These are phyloP conservation scores for Rugonectria rugulosa DNA, from an alignment of 2,329 filamentous ascomycete species.

Conservation along the genomic window DNA sequence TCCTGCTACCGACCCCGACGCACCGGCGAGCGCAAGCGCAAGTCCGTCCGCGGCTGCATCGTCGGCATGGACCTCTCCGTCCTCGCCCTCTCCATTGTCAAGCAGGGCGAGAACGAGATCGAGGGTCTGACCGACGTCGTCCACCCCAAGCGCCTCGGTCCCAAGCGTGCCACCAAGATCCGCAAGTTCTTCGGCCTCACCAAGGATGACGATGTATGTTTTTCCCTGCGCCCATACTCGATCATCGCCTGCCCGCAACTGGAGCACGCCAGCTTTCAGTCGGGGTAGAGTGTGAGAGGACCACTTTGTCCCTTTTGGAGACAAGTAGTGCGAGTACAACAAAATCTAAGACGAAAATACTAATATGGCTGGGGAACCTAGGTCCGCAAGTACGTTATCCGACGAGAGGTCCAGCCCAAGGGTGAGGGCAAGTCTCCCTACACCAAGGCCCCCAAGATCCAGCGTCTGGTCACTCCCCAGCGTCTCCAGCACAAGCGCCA, in stretches of 20 bases:
- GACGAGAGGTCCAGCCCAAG: slow-evolving; percentile 96
- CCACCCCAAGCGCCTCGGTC: slow-evolving; percentile 98
- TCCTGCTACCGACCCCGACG: slow-evolving; percentile 99
- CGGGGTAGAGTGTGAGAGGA: slow-evolving; percentile 68
- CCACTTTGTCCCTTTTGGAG: slow-evolving; percentile 30
- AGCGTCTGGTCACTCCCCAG: slow-evolving; percentile 99
- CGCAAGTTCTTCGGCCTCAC: slow-evolving; percentile 99
- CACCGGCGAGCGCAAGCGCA: slow-evolving; percentile 98
- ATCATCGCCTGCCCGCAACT: slow-evolving; percentile 76
- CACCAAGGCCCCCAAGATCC: slow-evolving; percentile 99
- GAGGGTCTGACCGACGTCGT: slow-evolving; percentile 97
- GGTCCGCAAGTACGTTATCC: slow-evolving; percentile 99
- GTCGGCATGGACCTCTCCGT: slow-evolving; percentile 95
- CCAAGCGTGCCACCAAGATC: slow-evolving; percentile 99
- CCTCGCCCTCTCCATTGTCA: slow-evolving; percentile 93
- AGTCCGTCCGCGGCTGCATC: slow-evolving; percentile 99
- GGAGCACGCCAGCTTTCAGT: slow-evolving; percentile 53
- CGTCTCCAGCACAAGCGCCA: slow-evolving; percentile 99
- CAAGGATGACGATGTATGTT: slow-evolving; percentile 99
- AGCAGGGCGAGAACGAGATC: slow-evolving; percentile 95
- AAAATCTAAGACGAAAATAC: slow-evolving; percentile 37
- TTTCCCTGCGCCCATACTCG: slow-evolving; percentile 59
- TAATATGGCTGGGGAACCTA: slow-evolving; percentile 57
- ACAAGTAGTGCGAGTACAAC: slow-evolving; percentile 36
- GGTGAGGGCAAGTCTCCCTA: slow-evolving; percentile 97